Conservation (phyloP, 306 rosid species). For the Astragalus membranaceus region DNA sequence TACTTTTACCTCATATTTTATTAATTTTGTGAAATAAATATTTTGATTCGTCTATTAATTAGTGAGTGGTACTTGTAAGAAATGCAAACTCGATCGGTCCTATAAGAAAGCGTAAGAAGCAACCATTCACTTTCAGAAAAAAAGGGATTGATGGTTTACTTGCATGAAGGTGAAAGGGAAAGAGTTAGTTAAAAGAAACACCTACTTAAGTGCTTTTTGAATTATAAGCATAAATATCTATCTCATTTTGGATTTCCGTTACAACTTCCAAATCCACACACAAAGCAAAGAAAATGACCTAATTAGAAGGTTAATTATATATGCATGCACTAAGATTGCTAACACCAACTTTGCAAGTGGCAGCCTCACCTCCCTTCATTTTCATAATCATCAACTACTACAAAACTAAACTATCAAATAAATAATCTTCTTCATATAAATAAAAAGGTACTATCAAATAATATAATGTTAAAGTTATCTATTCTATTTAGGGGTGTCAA, state of each 20-base stretch:
- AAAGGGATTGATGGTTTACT: constrained; percentile 29
- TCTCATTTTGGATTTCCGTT: constrained; percentile 13
- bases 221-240: background rate
- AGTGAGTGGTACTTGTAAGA: background rate
- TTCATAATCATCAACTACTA: constrained; percentile 16
- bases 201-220: constrained; percentile 17
- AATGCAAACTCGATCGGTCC: background rate
- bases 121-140: constrained; percentile 26
- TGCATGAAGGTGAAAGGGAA: constrained; percentile 36
- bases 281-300: constrained; percentile 11
- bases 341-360: constrained; percentile 27
- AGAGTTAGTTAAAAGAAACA: background rate
- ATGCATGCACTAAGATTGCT: constrained; percentile 26
- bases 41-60: background rate
- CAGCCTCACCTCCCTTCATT: constrained; percentile 19
- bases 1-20: too few relatives aligned
- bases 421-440: background rate
- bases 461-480: background rate
- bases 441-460: background rate
- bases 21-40: background rate
- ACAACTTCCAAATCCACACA: constrained; percentile 25
- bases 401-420: constrained; percentile 2
- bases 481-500: too few relatives aligned
- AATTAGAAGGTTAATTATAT: too few relatives aligned
- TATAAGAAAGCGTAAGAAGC: background rate